Base-by-base conservation (phyloP, 352 stramenopile genomes). In the Pythium periplocum region DNA sequence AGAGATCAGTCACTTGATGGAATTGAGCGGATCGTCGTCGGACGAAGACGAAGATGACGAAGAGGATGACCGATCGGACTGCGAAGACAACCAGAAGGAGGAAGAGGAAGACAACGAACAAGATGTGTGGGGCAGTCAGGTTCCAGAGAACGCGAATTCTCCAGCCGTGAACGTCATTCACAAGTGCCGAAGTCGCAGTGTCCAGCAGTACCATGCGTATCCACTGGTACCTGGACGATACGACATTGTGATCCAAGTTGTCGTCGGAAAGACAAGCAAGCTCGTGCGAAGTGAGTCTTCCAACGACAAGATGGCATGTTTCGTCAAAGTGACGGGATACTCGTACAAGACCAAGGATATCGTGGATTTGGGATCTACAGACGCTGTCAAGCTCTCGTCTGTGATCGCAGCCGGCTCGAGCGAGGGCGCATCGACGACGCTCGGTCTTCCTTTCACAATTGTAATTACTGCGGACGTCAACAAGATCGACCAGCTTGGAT, bases 341-440 rank as follows among this genome's bases (percentile, higher is more conserved):
- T 68, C 68, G 30, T 57, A 63, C 6, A 61, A 60, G 10, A 69
- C 55, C 30, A 86, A 83, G 41, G 50, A 47, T 8, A 55, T 73
- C 6, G 64, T 84, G 17, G 81, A 89, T 33, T 61, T 91, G 9
- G 81, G 78, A 12, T 59, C 65, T 9, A 89, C 81, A 1, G 81
- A 91, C 45, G 58, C 64, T 17, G 73, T 89, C 37, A 78, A 80
- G 45, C 47, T 91, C 42, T 68, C 79, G 47, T 72, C 69, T 3
- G 51, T 80, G 47, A 48, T 83, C 6, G 43, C 69, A 2, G 60
- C 60, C 0, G 52, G 48, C 8, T 57, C 61, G 11, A 48, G 55
- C 30, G 63, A 60, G 1, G 51, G 53, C 12, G 48, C 40, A 12
- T 12, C 57, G 3, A 66, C 70, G 6, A 47, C 69, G 30, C 53